Base-by-base conservation (phyloP, 176 grass and related monocot species). In the Avena sativa region DNA sequence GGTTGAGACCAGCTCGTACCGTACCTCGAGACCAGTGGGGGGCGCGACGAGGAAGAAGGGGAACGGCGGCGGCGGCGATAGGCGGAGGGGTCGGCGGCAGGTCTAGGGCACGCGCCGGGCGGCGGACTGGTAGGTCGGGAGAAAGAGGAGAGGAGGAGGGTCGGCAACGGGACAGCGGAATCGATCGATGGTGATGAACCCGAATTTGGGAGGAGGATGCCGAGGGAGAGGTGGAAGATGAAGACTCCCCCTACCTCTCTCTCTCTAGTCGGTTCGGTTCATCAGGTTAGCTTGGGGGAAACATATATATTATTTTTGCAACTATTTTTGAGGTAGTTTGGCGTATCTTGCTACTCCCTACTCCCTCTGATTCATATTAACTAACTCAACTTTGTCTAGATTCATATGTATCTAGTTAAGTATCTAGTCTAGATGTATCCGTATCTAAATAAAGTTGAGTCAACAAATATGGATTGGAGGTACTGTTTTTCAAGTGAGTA, bases 251-350 rank as follows among this genome's bases (percentile, higher is more conserved):
- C 73, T 3, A 15, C 65, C 65, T 36, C 30, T 38, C 65, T 36
- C 30, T 38, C 65, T 36, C 30, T 38, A 74, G 46, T 75, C 72
- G 63, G 63, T 66, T 66, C 5, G 63, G 72, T 76, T 76, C 73
- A 9, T 53, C 47, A 52, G 21, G 21, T 28, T 26, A 2, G 72
- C 25, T 11, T 46, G 0, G 70, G 71, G 2, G 21, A 25, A 14
- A 50, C 14, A 40, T 40, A 40, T 0, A 4, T 40, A 6, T 40
- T 40, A 0, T 40, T 40, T 40, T 40, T 40, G 38, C 38, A 40
- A 6, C 4, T 40, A 40, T 40, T 40, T 40, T 40, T 43, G 40
- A 43, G 40, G 40, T 43, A 34, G 32, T 34, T 34, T 34, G 3
- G 32, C 32, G 3, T 34, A 34, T 34, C 3, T 34, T 34, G 32